phyloP scores from a whole-genome alignment of 2,329 filamentous ascomycete genomes.

The Colletotrichum kahawae region DNA sequence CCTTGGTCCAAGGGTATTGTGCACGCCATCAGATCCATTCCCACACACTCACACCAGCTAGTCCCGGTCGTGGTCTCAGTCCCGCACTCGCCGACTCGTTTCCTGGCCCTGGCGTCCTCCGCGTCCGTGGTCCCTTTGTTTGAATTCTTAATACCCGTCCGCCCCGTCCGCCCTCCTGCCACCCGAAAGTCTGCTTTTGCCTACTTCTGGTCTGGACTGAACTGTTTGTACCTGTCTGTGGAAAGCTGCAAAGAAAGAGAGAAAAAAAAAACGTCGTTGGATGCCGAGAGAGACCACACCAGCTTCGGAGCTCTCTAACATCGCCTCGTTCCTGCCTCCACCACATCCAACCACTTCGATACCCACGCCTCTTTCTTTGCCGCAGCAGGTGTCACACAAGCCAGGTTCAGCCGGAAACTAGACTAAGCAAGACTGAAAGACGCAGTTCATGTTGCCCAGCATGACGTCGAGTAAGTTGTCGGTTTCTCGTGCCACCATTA shows the following conservation, averaged over 20 bases:
- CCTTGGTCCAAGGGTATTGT: background rate
- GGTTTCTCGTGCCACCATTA: conserved; percentile 35
- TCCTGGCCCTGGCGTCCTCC: background rate
- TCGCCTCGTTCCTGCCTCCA: background rate
- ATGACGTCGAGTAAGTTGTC: conserved; percentile 52
- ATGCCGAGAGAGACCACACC: background rate
- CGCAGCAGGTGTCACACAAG: conserved; percentile 5
- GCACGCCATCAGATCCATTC: conserved; percentile 13
- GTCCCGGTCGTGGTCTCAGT: conserved; percentile 14
- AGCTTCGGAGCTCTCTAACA: background rate
- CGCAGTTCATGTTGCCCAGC: conserved; percentile 33
- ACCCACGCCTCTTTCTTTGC: background rate
- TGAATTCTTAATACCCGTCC: conserved; percentile 16
- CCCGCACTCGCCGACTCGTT: conserved; percentile 9
- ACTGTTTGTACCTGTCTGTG: conserved; percentile 2
- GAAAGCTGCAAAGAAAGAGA: background rate
- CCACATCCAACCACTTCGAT: background rate
- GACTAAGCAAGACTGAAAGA: conserved; percentile 17
- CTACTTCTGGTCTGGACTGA: conserved; percentile 8
- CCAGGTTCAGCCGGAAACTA: conserved; percentile 11
- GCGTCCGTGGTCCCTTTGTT: conserved; percentile 5
- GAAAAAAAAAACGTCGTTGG: background rate
- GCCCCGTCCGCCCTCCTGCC: conserved; percentile 6
- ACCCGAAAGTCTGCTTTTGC: conserved; percentile 10
- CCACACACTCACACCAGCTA: background rate